A percentile compares a stretch with the other conserved stretches of the same genome.
phyloP scores from a whole-genome alignment of 1,139 yeast species.

The Lodderomyces jiufengensis region DNA sequence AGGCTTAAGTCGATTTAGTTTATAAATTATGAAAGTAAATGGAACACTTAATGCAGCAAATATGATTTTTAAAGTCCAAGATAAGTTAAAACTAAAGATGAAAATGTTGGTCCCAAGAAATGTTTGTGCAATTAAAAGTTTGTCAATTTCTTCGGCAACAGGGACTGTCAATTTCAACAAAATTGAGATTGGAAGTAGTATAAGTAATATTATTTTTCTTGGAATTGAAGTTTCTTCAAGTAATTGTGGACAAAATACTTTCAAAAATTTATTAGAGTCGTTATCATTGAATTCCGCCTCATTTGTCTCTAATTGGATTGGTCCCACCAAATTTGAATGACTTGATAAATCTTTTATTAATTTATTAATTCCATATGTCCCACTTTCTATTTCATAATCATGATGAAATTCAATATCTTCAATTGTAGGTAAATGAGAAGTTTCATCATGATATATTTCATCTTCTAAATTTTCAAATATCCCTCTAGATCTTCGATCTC shows the following conservation, averaged over 20 bases:
- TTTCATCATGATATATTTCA: conserved; percentile 22
- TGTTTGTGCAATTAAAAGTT: conserved; percentile 19
- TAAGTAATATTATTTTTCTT: conserved; percentile 1
- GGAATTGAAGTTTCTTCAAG: neutral
- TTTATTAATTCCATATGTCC: conserved; percentile 34
- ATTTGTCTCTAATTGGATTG: conserved; percentile 16
- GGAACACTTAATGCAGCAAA: too few relatives aligned
- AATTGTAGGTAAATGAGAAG: conserved; percentile 30
- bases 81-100: too few relatives aligned
- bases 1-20: neutral
- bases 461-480: conserved; percentile 17
- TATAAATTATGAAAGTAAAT: neutral
- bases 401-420: conserved; percentile 25
- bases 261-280: neutral
- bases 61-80: too few relatives aligned
- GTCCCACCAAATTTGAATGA: conserved; percentile 20
- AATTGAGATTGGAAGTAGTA: conserved; percentile 3
- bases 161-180: conserved; percentile 1
- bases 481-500: conserved; percentile 30
- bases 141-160: neutral
- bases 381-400: conserved; percentile 16
- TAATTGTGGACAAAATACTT: conserved; percentile 19
- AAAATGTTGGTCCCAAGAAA: conserved; percentile 13
- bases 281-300: neutral
- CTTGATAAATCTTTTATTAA: conserved; percentile 31